Evolutionary conservation across 108 stramenopile species (phyloP).

Genomic region (Nannochloropsis salina): DNA sequence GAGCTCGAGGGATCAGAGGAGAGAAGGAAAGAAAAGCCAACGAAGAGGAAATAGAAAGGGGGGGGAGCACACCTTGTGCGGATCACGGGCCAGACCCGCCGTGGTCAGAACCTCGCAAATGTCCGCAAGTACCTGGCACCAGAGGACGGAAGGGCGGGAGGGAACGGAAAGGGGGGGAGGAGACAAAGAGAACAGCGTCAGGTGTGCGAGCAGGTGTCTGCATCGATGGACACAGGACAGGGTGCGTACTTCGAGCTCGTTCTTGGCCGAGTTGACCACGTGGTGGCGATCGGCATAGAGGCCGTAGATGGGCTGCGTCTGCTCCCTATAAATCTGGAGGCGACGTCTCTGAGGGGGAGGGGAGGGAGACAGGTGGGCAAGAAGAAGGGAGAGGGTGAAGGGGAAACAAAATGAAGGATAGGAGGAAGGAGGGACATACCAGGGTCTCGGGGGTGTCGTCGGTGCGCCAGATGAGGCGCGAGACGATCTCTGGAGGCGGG

Average conservation of each 20-base stretch:
- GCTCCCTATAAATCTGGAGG: no score
- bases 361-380: neutral
- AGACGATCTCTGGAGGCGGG: neutral
- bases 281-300: constrained; percentile 25
- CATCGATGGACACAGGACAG: constrained; percentile 27
- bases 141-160: neutral
- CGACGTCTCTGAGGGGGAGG: neutral
- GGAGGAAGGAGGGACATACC: neutral
- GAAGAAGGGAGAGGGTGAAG: neutral
- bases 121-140: neutral
- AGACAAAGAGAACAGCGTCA: neutral
- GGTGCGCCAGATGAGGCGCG: neutral
- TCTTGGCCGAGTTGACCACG: constrained; percentile 31
- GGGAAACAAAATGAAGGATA: neutral
- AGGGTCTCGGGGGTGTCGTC: neutral
- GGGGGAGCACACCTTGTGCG: neutral
- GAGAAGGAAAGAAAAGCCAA: no score
- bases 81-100: neutral
- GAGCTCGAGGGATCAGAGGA: no score
- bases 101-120: neutral
- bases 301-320: constrained; percentile 44
- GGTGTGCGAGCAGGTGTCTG: neutral
- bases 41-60: neutral
- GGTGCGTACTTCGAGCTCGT: constrained; percentile 42
- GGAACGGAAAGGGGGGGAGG: no score